phyloP scores from a whole-genome alignment of 192 early-diverging fungal species.

The Coemansia sp. region DNA sequence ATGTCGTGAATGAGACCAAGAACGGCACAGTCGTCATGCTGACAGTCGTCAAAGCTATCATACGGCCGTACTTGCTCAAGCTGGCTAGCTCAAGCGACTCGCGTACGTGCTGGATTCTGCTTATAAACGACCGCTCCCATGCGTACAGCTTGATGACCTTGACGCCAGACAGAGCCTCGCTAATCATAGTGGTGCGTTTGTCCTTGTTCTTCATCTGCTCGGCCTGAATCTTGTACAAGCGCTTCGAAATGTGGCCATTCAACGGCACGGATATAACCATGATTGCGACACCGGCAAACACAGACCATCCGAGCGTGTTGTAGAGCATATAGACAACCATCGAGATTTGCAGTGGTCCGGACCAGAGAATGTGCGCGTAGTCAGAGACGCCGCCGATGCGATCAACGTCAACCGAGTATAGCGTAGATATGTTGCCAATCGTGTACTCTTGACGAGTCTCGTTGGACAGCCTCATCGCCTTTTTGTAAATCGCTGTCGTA shows the following conservation, averaged over 20 bases:
- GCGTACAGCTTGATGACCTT: slow-evolving; percentile 98
- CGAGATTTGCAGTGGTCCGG: slow-evolving; percentile 77
- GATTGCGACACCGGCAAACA: slow-evolving; percentile 83
- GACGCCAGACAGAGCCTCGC: slow-evolving; percentile 88
- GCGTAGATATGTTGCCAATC: slow-evolving; percentile 72
- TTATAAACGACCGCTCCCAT: slow-evolving; percentile 85
- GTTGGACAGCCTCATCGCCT: slow-evolving; percentile 80
- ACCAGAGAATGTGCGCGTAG: slow-evolving; percentile 76
- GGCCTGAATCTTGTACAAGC: slow-evolving; percentile 70
- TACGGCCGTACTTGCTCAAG: slow-evolving; percentile 74
- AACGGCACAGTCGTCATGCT: slow-evolving; percentile 86
- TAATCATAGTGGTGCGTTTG: slow-evolving; percentile 67
- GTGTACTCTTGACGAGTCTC: slow-evolving; percentile 77
- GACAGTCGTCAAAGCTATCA: slow-evolving; percentile 70
- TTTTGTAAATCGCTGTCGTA: slow-evolving; percentile 83
- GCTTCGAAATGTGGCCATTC: slow-evolving; percentile 68
- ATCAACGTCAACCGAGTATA: slow-evolving; percentile 68
- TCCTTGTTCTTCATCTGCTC: slow-evolving; percentile 88
- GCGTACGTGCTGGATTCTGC: slow-evolving; percentile 65
- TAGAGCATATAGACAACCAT: slow-evolving; percentile 78
- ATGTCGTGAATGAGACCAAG: slow-evolving; percentile 83
- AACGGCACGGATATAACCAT: slow-evolving; percentile 82
- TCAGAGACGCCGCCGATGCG: slow-evolving; percentile 65
- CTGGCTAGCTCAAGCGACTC: slow-evolving; percentile 77
- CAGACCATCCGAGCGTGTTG: slow-evolving; percentile 76